Evolutionary conservation across 192 early-diverging fungal genomes (phyloP), one percentile per base, ranked within the genome.

Genomic region (Entomortierella parvispora): DNA sequence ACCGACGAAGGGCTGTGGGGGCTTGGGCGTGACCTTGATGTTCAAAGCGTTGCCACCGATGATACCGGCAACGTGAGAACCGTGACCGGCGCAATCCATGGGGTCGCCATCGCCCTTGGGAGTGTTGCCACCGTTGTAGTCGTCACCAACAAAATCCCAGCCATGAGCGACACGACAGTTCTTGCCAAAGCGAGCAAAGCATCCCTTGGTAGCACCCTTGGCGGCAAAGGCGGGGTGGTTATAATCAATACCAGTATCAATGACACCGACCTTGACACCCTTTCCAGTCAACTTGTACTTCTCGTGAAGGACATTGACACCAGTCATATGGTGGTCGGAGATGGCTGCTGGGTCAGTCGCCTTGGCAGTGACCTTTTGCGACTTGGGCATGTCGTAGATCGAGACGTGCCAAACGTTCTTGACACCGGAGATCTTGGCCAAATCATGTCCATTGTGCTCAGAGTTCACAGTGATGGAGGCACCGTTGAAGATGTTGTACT

Each of bases 31-130:
- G 44, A 20, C 45, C 72, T 85, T 81, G 51, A 68, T 75, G 17
- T 58, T 58, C 28, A 54, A 50, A 58, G 89, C 88, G 22, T 88
- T 74, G 17, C 87, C 92, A 20, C 87, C 92, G 61, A 93, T 84
- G 44, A 94, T 94, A 17, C 92, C 92, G 15, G 86, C 79, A 29
- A 90, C 82, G 48, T 90, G 87, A n/a, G 88, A 86, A 22, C 89
- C 88, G 61, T 90, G 89, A 20, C 88, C 89, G 29, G 82, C 66
- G 72, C 89, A 90, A 60, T 89, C 87, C 49, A 82, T 80, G 40
- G 89, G 88, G 40, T 87, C 84, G 2, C 81, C 64, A 20, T 80
- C 86, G 15, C 85, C 85, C 11, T 49, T 60, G 7, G 88, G 85
- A 5, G 65, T 62, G n/a, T 71, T 69, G 6, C 2, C 18, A 18